Evolutionary conservation across 768 basidiomycete species (phyloP), one percentile per base, ranked within the genome.

Genomic region (Boletus tylopilopsis): DNA sequence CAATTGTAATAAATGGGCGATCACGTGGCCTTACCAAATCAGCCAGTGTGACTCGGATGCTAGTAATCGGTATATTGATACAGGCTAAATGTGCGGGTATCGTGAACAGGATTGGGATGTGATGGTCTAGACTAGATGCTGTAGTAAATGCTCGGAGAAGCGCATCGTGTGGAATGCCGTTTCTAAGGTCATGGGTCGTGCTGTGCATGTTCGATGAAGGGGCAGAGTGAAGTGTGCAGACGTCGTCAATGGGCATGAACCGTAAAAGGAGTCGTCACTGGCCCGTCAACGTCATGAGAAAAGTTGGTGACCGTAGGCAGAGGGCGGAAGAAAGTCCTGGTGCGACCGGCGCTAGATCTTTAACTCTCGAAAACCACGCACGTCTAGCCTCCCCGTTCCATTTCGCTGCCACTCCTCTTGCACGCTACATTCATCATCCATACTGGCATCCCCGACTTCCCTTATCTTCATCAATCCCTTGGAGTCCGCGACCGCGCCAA

Each of bases 361-460:
- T 66, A 89, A 64, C 70, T 89, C 87, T 57, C 85, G 71, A 66
- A 89, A 89, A 45, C 87, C 87, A 45, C 87, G 73, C 45, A 89
- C 85, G 64, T 89, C 87, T 50, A 89, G 65, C 59, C 86, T 71
- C 43, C 86, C 87, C 27, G 79, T 77, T 54, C 86, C 86, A 67
- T 85, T 89, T 64, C 68, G 74, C 60, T 68, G 71, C 86, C 87
- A 88, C 62, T 77, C 79, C 6, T 64, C 73, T 13, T 68, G 66
- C 30, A 57, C 61, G 21, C 57, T 58, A 2, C 60, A 60, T 40
- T 68, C 73, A 16, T 71, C 68, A 25, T 67, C 73, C 16, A 63
- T 62, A 32, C 53, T 63, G 32, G 60, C 57, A 10, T 61, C 67
- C 23, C 42, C 48, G 0, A 41, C 57, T 24, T 58, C 67, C 24